Conservation (phyloP, 257 asterid species). For the Osmanthus fragrans region DNA sequence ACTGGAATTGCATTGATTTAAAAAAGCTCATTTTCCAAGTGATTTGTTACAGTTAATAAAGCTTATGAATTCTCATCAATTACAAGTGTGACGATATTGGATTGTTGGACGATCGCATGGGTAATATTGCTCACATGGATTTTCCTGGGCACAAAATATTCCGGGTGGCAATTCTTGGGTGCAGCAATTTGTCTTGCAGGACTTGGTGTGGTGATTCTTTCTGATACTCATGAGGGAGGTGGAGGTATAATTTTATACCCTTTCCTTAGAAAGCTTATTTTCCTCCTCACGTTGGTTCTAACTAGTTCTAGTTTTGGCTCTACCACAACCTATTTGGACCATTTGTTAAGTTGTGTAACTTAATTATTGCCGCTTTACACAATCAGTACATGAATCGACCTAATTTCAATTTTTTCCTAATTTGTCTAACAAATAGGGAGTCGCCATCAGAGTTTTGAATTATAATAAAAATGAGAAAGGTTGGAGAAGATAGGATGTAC, state of each 20-base stretch:
- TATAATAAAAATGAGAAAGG: too few relatives aligned
- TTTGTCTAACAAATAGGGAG: too few relatives aligned
- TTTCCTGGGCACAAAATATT: conserved; percentile 61
- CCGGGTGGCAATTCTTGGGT: conserved; percentile 59
- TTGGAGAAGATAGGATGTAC: too few relatives aligned
- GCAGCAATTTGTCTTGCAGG: conserved; percentile 62
- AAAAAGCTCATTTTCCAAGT: not conserved
- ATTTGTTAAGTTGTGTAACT: not conserved
- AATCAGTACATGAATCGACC: too few relatives aligned
- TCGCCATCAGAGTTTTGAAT: too few relatives aligned
- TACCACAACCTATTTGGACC: not conserved
- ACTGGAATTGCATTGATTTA: not conserved
- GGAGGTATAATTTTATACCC: conserved; percentile 42
- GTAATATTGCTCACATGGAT: conserved; percentile 66
- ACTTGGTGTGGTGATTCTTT: conserved; percentile 59
- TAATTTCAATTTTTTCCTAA: too few relatives aligned
- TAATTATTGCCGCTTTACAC: too few relatives aligned
- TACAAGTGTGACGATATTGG: conserved; percentile 74
- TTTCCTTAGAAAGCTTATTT: not conserved
- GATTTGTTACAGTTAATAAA: conserved; percentile 57
- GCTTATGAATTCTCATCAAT: conserved; percentile 74
- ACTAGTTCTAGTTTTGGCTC: too few relatives aligned
- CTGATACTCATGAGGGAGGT: conserved; percentile 56
- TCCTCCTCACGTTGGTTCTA: not conserved
- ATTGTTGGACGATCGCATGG: conserved; percentile 79